phyloP scores from a whole-genome alignment of 176 grass and related monocot genomes.

The Triticum turgidum region DNA sequence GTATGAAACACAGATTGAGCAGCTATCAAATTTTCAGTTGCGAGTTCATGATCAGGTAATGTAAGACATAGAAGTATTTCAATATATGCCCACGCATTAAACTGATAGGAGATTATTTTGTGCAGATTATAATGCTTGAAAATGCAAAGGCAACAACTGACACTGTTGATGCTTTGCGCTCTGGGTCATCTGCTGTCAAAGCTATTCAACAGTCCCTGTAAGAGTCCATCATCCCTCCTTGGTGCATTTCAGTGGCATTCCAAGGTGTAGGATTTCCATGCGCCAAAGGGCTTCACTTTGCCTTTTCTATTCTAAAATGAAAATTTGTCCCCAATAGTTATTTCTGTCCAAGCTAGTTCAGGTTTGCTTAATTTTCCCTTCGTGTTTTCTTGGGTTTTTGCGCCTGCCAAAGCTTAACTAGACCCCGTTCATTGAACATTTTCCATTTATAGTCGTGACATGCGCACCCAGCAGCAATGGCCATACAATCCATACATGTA shows the following conservation, averaged over 20 bases:
- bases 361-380: background rate
- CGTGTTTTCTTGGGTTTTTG: background rate
- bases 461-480: background rate
- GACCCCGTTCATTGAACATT: background rate
- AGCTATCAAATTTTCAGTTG: conserved; percentile 60
- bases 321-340: background rate
- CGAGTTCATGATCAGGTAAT: conserved; percentile 73
- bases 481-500: background rate
- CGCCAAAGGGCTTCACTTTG: background rate
- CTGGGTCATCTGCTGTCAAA: conserved; percentile 66
- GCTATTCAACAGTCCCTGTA: conserved; percentile 72
- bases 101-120: background rate
- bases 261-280: background rate
- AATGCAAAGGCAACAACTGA: conserved; percentile 65
- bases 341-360: background rate
- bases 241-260: background rate
- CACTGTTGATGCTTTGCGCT: conserved; percentile 64
- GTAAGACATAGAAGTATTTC: background rate
- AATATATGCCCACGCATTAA: background rate
- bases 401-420: background rate
- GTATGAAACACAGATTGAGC: conserved; percentile 69
- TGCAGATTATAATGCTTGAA: conserved; percentile 61
- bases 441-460: background rate
- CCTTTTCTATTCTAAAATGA: background rate
- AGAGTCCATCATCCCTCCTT: conserved; percentile 29